Evolutionary conservation across 2,329 filamentous ascomycete species (phyloP), one percentile per base, ranked within the genome.

Genomic region (Colletotrichum tropicale): DNA sequence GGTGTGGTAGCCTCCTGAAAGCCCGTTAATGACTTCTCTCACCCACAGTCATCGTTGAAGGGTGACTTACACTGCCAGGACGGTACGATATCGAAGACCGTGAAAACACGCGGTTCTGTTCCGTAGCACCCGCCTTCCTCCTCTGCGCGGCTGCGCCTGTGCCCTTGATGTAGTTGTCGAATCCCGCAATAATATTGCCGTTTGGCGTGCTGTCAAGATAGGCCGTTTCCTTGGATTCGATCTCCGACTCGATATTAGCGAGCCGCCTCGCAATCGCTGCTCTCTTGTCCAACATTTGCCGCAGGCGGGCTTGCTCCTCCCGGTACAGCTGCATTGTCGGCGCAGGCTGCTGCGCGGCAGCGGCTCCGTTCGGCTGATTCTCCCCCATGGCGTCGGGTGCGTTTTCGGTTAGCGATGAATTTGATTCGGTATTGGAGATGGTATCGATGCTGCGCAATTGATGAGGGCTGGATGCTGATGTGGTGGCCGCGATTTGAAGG

Each of bases 161-260:
- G 70, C 95, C 96, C 85, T 99, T 99, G 88, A 98, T 98, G 87
- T 98, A 99, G 83, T 96, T 98, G 84, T 99, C 97, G 84, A 99
- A 99, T 26, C 97, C 97, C 65, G 95, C 96, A 83, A 99, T 96
- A 82, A 99, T 98, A 87, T 99, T 99, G 60, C 97, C 97, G 80
- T 89, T 92, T 16, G 93, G 93, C 6, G 96, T 98, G 81, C 95
- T 95, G 84, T 98, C 96, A 67, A 99, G 92, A 84, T 99, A 99
- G 21, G 93, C 90, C 74, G 93, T 92, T 84, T 99, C 97, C 81
- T 95, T 94, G 78, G 94, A 92, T 82, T 91, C 93, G 80, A 99
- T 98, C 78, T 91, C 90, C 66, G 98, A 95, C 87, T 99, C 97
- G 74, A 87, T 65, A 18, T 58, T 43, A 55, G 83, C 83, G 81